A percentile compares a stretch with the other conserved stretches of the same genome.
Conservation (phyloP, 2,329 filamentous ascomycete species). For the Dothiorella sarmentorum region DNA sequence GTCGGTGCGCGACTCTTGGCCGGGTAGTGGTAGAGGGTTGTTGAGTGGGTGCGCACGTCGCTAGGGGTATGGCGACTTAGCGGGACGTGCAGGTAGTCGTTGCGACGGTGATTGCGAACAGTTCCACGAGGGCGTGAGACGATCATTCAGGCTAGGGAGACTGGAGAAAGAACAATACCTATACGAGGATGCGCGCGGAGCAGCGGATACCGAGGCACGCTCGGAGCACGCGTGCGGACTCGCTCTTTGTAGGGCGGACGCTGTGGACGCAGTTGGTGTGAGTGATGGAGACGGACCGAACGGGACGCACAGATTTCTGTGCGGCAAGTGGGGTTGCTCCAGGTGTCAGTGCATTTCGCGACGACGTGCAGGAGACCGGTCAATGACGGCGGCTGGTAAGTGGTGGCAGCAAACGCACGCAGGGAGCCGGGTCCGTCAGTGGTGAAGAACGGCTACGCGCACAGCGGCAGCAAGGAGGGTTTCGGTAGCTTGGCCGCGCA, state of each 20-base stretch:
- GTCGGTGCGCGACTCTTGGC: background rate
- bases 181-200: constrained; percentile 2
- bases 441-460: background rate
- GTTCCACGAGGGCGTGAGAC: constrained; percentile 15
- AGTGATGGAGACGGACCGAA: constrained; percentile 8
- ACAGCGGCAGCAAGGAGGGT: background rate
- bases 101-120: constrained; percentile 7
- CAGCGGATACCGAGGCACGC: background rate
- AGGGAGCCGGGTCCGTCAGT: background rate
- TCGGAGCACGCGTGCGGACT: background rate
- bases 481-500: background rate
- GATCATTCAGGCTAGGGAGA: background rate
- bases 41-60: background rate
- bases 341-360: constrained; percentile 10
- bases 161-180: constrained; percentile 4
- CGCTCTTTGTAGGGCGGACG: constrained; percentile 3
- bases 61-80: background rate
- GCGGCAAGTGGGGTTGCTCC: constrained; percentile 9
- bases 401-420: background rate
- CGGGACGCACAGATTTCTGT: constrained; percentile 17
- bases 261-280: background rate
- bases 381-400: background rate
- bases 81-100: constrained; percentile 6
- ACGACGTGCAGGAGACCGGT: constrained; percentile 9
- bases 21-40: constrained; percentile 2